Conservation (phyloP, 2,329 filamentous ascomycete genomes). For the Mariannaea sp. region DNA sequence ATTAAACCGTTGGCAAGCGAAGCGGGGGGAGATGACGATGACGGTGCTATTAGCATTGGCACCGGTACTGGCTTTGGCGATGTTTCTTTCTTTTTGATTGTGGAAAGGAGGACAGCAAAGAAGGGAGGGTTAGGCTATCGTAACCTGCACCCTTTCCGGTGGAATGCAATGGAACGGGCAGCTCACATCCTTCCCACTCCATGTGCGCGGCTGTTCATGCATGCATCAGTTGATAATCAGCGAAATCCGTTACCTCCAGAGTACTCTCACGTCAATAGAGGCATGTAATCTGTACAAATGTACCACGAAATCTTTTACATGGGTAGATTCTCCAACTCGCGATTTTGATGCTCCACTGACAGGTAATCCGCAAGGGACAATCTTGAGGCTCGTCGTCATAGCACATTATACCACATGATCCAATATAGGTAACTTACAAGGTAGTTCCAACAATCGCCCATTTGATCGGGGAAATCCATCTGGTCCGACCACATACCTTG, state of each 20-base stretch:
- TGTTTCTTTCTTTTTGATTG: background rate
- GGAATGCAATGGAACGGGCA: constrained; percentile 13
- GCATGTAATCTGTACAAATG: background rate
- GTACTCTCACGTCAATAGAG: no score
- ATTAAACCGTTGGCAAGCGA: constrained; percentile 16
- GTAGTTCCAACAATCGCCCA: background rate
- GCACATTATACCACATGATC: background rate
- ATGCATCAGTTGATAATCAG: constrained; percentile 11
- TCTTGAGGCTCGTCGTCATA: background rate
- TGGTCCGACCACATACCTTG: constrained; percentile 1
- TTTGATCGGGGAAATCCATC: constrained; percentile 6
- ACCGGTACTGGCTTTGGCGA: no score
- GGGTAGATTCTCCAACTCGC: constrained; percentile 1
- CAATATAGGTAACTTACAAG: no score
- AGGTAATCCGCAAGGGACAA: background rate
- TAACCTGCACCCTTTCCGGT: background rate
- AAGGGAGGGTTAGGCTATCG: background rate
- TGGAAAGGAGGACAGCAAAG: background rate
- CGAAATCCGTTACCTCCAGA: background rate
- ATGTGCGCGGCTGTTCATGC: constrained; percentile 9
- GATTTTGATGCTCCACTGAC: constrained; percentile 7
- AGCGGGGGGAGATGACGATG: constrained; percentile 15
- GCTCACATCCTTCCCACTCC: constrained; percentile 9
- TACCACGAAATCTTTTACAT: background rate
- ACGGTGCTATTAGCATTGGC: constrained; percentile 1